phyloP scores from a whole-genome alignment of 441 rosid genomes.

The Arabidopsis hybrid region DNA sequence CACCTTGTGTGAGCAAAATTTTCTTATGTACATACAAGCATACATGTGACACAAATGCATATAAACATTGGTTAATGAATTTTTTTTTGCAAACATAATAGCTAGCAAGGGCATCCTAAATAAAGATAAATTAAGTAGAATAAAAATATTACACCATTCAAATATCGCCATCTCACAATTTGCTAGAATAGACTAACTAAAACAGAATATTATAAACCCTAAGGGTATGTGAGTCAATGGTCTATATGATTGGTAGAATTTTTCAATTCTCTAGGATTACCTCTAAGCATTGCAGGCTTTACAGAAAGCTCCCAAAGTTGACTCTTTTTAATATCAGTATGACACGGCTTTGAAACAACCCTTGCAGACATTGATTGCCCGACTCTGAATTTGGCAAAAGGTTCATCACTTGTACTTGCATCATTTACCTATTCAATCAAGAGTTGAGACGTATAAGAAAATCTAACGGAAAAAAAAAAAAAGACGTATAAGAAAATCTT shows the following conservation, averaged over 20 bases:
- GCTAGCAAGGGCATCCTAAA: constrained; percentile 3
- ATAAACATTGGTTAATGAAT: background rate
- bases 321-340: constrained; percentile 59
- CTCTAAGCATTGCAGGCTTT: constrained; percentile 71
- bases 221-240: constrained; percentile 20
- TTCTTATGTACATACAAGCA: constrained; percentile 12
- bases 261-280: constrained; percentile 48
- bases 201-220: background rate
- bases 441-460: constrained; percentile 31
- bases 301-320: constrained; percentile 86
- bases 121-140: constrained; percentile 2
- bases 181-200: background rate
- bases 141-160: background rate
- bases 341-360: constrained; percentile 66
- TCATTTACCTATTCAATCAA: constrained; percentile 63
- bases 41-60: constrained; percentile 29
- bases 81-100: background rate
- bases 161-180: background rate
- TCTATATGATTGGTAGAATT: background rate
- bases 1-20: constrained; percentile 8
- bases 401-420: constrained; percentile 58
- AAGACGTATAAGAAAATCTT: constrained; percentile 21
- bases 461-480: too few species aligned
- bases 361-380: constrained; percentile 88
- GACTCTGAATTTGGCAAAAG: constrained; percentile 69